Conservation (phyloP, 2,329 filamentous ascomycete species). For the Aspergillus felis region DNA sequence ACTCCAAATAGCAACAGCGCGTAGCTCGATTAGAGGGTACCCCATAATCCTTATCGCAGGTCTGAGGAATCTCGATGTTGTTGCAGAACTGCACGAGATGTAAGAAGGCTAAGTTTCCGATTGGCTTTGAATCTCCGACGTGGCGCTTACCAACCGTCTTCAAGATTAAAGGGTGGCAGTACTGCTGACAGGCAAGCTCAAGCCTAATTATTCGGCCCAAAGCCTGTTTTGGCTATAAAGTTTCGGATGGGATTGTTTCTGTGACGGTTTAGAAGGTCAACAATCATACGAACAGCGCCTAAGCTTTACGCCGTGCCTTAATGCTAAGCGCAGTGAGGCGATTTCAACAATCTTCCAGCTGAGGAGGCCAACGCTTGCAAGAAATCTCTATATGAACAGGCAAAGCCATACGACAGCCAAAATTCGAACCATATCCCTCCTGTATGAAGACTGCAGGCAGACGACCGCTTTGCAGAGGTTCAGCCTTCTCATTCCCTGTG, state of each 20-base stretch:
- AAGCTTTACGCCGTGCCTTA: not conserved
- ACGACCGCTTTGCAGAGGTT: not conserved
- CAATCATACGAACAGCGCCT: not conserved
- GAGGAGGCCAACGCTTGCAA: not conserved
- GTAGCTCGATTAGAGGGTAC: slow-evolving; percentile 3
- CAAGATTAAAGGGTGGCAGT: not conserved
- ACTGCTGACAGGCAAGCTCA: not conserved
- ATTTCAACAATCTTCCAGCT: not conserved
- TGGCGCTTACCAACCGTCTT: slow-evolving; percentile 5
- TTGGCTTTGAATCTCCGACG: slow-evolving; percentile 3
- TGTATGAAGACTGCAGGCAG: not conserved
- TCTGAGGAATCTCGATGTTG: not conserved
- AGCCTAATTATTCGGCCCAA: not conserved
- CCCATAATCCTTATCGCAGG: not conserved
- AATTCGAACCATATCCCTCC: not conserved
- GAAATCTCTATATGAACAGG: not conserved
- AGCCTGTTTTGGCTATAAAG: not conserved
- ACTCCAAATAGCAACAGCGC: slow-evolving; percentile 19
- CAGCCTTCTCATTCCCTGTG: not conserved
- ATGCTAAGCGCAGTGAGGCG: not conserved
- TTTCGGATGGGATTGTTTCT: not conserved
- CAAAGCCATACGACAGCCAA: not conserved
- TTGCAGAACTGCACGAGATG: slow-evolving; percentile 9
- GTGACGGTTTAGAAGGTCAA: not conserved
- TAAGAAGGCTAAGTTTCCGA: not conserved